Evolutionary conservation across 2,329 filamentous ascomycete genomes (phyloP), one percentile per base, ranked within the genome.

Genomic region (Sclerotiophoma versabilis): DNA sequence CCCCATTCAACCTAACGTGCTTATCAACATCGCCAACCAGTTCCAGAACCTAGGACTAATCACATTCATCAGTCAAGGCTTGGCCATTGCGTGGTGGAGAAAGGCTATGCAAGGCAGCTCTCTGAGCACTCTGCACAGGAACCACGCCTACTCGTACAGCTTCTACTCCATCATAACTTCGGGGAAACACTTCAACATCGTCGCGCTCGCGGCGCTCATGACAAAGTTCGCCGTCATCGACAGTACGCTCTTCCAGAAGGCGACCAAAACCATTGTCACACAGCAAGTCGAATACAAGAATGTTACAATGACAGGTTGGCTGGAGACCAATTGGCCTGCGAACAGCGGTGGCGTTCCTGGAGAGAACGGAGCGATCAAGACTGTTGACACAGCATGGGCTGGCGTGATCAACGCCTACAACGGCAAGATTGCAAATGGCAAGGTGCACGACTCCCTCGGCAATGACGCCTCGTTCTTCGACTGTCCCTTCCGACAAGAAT

Each of bases 21-120:
- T 68, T 14, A 61, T 68, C 48, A 68, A 68, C 44, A 57, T 68
- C 15, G 63, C 63, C 2, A 66, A 68, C 19, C 65, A 68, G 38
- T 52, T 68, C 9, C 60, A 65, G 12, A 68, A 68, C 29, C 45
- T 68, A 2, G 62, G 65, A 2, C 32, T 68, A 4, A 57, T 68
- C 20, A 66, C 63, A 3, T 36, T 66, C 43, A 57, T 68, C 20
- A 61, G 37, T 19, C 65, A 66, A 39, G 65, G 63, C 17, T 43
- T 68, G 15, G 63, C 63, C n/a, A 65, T 68, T 14, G 63, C 63
- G 4, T 68, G 63, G 65, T 68, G 65, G 65, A 49, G 65, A 32
- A 68, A 62, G 36, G 65, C 60, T 26, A 38, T 66, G 29, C 49
- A 54, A 25, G 65, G 63, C 43, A 64, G 60, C 47, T 64, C 62